Base-by-base conservation (phyloP, 2,329 filamentous ascomycete species). In the Sclerotinia borealis region DNA sequence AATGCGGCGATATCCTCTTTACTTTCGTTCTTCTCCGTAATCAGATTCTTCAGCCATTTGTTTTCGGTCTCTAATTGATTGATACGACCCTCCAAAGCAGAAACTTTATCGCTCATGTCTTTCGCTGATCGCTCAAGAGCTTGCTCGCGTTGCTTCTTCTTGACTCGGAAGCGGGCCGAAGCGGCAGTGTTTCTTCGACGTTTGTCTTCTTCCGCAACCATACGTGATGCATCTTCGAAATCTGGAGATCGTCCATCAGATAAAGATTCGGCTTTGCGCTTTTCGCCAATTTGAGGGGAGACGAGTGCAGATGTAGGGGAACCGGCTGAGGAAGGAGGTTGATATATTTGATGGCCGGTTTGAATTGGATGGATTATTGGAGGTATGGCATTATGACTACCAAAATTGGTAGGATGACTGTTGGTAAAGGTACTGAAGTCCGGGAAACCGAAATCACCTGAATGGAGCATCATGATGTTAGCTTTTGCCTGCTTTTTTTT, bases 81-180 rank as follows among this genome's bases (percentile, higher is more conserved):
- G 61, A 95, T 88, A 64, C 86, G 85, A 71, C 82, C 82, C 77
- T 96, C 90, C 8, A 96, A 82, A 22, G 81, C 80, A 22, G 84
- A 80, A 59, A 93, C 89, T 78, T 92, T 92, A 51, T 95, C 90
- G 34, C 85, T 85, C 78, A 93, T 90, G 69, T 96, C 92, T 76
- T 92, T 92, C 71, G 91, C 88, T 4, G 86, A 88, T 72, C 86
- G 86, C 76, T 93, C 91, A 59, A 96, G 85, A 10, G 90, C 89
- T 76, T 93, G 90, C 79, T 96, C 92, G 58, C 92, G 88, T 78
- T 95, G 91, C 85, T 96, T 96, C 88, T 96, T 96, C 86, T 96
- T 96, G 75, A 95, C 86, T 65, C 92, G 89, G 83, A 96, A 96
- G 56, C 92, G 89, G 22, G 92, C 92, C 68, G 88, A 92, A 62